These are phyloP conservation scores for Cicer chorassanicum DNA, from an alignment of 306 rosid genomes.

Conservation along the genomic window DNA sequence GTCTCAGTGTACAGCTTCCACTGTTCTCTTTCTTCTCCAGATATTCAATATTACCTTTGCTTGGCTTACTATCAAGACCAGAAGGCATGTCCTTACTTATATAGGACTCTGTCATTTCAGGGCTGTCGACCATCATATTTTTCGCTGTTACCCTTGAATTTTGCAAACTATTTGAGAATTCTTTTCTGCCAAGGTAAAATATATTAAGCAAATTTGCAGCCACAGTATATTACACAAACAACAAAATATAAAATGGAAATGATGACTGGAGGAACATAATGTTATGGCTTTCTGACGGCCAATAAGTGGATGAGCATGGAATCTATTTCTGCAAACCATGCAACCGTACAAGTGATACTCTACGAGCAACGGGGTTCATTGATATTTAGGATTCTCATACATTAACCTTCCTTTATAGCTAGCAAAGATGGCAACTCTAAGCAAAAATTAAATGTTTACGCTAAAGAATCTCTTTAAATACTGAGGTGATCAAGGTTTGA, in stretches of 20 bases:
- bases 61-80: slow-evolving; percentile 36
- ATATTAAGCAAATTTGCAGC: slow-evolving; percentile 32
- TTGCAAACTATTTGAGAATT: slow-evolving; percentile 48
- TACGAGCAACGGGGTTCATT: slow-evolving; percentile 24
- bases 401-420: slow-evolving; percentile 34
- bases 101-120: slow-evolving; percentile 42
- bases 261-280: slow-evolving; percentile 25
- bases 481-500: slow-evolving; percentile 13
- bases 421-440: slow-evolving; percentile 8
- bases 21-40: slow-evolving; percentile 45
- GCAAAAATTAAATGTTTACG: slow-evolving; percentile 16
- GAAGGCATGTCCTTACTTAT: slow-evolving; percentile 38
- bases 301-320: slow-evolving; percentile 12
- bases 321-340: slow-evolving; percentile 38
- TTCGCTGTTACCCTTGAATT: slow-evolving; percentile 41
- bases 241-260: slow-evolving; percentile 33
- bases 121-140: slow-evolving; percentile 43
- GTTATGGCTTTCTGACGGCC: slow-evolving; percentile 12
- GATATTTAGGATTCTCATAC: slow-evolving; percentile 33
- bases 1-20: slow-evolving; percentile 12
- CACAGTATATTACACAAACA: slow-evolving; percentile 12
- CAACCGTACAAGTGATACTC: slow-evolving; percentile 24
- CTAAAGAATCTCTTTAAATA: slow-evolving; percentile 25
- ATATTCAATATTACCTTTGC: slow-evolving; percentile 26
- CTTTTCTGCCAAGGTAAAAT: slow-evolving; percentile 49